Evolutionary conservation across 108 stramenopile species (phyloP), one percentile per base, ranked within the genome.

Genomic region (Skeletonema menzelii): DNA sequence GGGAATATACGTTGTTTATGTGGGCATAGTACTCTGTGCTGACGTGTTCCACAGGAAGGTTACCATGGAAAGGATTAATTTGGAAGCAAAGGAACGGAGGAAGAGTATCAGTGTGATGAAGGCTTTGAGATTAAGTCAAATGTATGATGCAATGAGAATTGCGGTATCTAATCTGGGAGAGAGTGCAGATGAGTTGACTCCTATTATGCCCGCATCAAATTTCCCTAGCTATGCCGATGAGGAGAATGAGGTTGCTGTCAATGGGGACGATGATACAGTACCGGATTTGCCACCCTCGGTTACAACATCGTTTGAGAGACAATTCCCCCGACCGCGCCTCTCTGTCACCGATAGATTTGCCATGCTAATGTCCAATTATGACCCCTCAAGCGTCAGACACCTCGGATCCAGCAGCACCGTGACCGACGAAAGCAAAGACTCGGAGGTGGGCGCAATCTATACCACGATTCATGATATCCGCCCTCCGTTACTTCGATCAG

Each of bases 31-130:
- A 5, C 63, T 86, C 8, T 53, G 40, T 14, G 57, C 78, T 24
- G 85, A 86, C 63, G 31, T 86, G n/a, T 86, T 77, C 27, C 85
- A 86, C 60, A 71, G 61, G 38, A 79, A 69, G 28, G 84, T 85
- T 27, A 81, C 75, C 22, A 28, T 75, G 40, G 65, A 31, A 5
- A 58, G 83, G 31, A 19, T 70, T 11, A 38, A 61, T 12, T 34
- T 8, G 24, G 73, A 79, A 66, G 37, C 47, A 15, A 68, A 67
- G 72, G 24, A 40, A 37, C 35, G 73, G 73, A 83, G 78, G 67
- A 28, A 61, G 53, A 61, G 40, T 49, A 12, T 79, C 13, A 61
- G 38, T 2, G 20, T 11, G 27, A 56, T 72, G 31, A 65, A 14
- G 38, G 64, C 63, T 19, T 47, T 27, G 38, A 65, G 71, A 63